These are phyloP conservation scores for Hirschioporus abietinus DNA, from an alignment of 768 basidiomycete species.

Conservation along the genomic window DNA sequence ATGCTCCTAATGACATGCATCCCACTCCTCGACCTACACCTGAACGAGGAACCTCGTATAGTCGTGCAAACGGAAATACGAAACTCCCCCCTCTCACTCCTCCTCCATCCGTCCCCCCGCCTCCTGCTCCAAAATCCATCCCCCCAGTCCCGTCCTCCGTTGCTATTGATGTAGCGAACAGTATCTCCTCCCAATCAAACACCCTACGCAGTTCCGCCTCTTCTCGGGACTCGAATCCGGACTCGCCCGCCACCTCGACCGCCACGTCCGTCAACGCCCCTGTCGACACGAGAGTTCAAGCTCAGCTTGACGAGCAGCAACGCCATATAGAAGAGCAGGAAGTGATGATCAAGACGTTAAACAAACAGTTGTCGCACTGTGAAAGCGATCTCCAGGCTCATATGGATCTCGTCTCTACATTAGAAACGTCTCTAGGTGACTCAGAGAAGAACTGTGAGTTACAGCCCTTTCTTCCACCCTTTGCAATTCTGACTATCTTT, in stretches of 20 bases:
- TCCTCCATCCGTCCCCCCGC: constrained; percentile 82
- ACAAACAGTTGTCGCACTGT: constrained; percentile 91
- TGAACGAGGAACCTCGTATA: constrained; percentile 48
- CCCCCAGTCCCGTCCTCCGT: constrained; percentile 28
- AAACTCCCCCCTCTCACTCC: constrained; percentile 87
- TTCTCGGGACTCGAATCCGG: constrained; percentile 61
- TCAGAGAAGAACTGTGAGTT: constrained; percentile 88
- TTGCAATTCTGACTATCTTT: constrained; percentile 12
- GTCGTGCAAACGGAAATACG: constrained; percentile 53
- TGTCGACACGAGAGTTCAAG: constrained; percentile 49
- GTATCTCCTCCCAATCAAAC: constrained; percentile 59
- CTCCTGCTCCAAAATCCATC: constrained; percentile 59
- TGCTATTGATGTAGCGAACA: constrained; percentile 46
- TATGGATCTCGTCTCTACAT: constrained; percentile 80
- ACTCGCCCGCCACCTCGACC: constrained; percentile 63
- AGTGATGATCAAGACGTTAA: constrained; percentile 88
- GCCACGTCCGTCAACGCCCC: constrained; percentile 33
- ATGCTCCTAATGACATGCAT: constrained; percentile 31
- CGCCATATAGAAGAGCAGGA: constrained; percentile 81
- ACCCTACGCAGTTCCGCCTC: constrained; percentile 44
- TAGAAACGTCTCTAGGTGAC: constrained; percentile 84
- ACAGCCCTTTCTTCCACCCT: constrained; percentile 5
- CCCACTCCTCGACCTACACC: constrained; percentile 47
- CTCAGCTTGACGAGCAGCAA: constrained; percentile 65
- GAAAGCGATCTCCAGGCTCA: constrained; percentile 88